phyloP scores from a whole-genome alignment of 106 monocot species.

The Cymbidium sinense region DNA sequence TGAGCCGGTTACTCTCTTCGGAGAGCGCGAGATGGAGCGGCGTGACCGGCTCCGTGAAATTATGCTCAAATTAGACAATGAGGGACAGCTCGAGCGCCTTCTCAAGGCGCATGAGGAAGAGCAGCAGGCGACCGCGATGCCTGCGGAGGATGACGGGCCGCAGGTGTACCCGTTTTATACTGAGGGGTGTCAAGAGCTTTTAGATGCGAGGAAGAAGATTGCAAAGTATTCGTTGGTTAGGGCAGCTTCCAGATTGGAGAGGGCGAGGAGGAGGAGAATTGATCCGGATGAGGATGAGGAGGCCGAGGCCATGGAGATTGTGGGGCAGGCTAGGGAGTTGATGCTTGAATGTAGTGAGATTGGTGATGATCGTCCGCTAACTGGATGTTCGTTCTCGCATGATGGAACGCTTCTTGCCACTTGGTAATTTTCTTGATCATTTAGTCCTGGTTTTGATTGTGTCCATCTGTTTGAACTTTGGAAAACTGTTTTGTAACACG shows the following conservation, averaged over 20 bases:
- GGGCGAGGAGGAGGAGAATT: slow-evolving; percentile 77
- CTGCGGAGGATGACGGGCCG: slow-evolving; percentile 38
- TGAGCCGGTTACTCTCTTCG: slow-evolving; percentile 93
- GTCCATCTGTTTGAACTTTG: no score
- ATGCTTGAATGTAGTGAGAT: slow-evolving; percentile 82
- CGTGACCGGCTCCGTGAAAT: slow-evolving; percentile 77
- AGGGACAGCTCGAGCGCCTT: slow-evolving; percentile 67
- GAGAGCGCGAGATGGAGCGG: slow-evolving; percentile 99
- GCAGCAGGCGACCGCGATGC: slow-evolving; percentile 12
- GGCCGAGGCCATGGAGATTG: slow-evolving; percentile 54
- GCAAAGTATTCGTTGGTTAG: slow-evolving; percentile 50
- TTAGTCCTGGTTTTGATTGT: background rate
- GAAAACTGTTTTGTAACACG: no score
- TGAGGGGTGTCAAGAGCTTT: slow-evolving; percentile 63
- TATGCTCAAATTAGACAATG: slow-evolving; percentile 74
- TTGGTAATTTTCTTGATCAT: slow-evolving; percentile 32
- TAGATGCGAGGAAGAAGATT: slow-evolving; percentile 52
- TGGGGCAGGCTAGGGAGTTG: slow-evolving; percentile 49
- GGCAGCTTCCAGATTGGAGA: slow-evolving; percentile 53
- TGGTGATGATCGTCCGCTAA: slow-evolving; percentile 83
- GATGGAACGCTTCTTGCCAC: slow-evolving; percentile 74
- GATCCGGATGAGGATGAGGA: slow-evolving; percentile 93
- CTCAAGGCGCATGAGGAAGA: slow-evolving; percentile 64
- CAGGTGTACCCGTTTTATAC: slow-evolving; percentile 84
- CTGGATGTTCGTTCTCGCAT: slow-evolving; percentile 78